These are phyloP conservation scores for Dactylellina leptospora DNA, from an alignment of 2,329 filamentous ascomycete genomes.

Conservation along the genomic window DNA sequence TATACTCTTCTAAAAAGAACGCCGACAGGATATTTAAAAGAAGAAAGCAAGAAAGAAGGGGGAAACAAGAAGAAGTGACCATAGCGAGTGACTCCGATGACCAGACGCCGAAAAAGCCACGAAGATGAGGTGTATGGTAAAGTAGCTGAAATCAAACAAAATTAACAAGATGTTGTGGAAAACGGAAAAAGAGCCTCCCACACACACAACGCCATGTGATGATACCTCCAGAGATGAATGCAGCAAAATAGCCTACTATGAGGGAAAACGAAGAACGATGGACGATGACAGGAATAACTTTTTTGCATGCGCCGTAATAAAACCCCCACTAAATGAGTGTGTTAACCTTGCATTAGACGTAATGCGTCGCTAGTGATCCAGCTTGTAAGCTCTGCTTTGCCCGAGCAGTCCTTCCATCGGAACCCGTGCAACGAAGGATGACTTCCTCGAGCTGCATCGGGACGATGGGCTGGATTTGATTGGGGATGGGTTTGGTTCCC, in stretches of 20 bases:
- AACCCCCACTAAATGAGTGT: constrained; percentile 3
- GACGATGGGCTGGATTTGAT: constrained; percentile 35
- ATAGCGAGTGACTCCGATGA: constrained; percentile 42
- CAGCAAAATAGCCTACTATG: background rate
- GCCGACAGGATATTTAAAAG: background rate
- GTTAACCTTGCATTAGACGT: background rate
- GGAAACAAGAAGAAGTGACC: constrained; percentile 14
- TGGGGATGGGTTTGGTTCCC: constrained; percentile 45
- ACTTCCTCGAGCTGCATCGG: constrained; percentile 34
- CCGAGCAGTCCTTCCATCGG: constrained; percentile 43
- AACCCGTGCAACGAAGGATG: constrained; percentile 28
- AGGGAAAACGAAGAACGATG: constrained; percentile 4
- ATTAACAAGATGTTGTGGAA: constrained; percentile 5
- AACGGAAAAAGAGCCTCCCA: constrained; percentile 18
- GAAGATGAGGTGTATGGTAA: constrained; percentile 38
- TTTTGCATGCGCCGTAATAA: constrained; percentile 1
- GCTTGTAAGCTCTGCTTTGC: constrained; percentile 14
- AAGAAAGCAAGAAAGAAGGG: background rate
- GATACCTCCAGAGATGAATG: constrained; percentile 21
- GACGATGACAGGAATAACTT: constrained; percentile 39
- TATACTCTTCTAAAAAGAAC: constrained; percentile 27
- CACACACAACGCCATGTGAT: constrained; percentile 26
- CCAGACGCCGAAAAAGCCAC: constrained; percentile 31
- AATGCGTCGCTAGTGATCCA: constrained; percentile 21
- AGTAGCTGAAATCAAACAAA: constrained; percentile 16